phyloP scores from a whole-genome alignment of 2,329 filamentous ascomycete genomes.

The Penicillium decumbens region DNA sequence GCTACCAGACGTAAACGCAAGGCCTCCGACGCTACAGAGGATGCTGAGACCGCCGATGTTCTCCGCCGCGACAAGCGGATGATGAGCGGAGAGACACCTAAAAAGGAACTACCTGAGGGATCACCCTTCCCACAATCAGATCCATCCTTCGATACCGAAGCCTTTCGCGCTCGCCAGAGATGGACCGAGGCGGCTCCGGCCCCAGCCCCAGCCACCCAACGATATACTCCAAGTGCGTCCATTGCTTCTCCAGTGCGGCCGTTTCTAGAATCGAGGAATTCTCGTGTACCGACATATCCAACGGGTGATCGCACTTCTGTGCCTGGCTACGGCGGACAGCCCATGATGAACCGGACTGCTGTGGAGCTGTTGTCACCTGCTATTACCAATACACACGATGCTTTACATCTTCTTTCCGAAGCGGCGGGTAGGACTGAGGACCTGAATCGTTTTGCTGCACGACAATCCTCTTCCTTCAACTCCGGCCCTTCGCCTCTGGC shows the following conservation, averaged over 20 bases:
- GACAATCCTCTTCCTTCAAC: constrained; percentile 39
- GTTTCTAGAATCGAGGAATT: constrained; percentile 27
- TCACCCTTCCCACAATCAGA: constrained; percentile 28
- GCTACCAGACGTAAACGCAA: constrained; percentile 90
- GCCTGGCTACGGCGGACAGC: constrained; percentile 45
- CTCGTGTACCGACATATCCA: constrained; percentile 25
- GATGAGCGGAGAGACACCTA: constrained; percentile 47
- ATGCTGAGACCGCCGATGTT: constrained; percentile 41
- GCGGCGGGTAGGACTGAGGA: constrained; percentile 58
- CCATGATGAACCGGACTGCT: constrained; percentile 57
- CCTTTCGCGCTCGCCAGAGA: constrained; percentile 23
- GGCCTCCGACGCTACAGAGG: constrained; percentile 49
- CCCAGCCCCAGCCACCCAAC: constrained; percentile 20
- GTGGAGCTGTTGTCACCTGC: constrained; percentile 59
- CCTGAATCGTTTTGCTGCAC: constrained; percentile 39
- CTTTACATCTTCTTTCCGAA: constrained; percentile 84
- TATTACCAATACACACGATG: constrained; percentile 88
- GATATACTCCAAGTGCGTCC: constrained; percentile 27
- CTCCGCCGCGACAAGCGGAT: constrained; percentile 48
- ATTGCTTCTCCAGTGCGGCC: constrained; percentile 23
- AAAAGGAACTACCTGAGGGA: constrained; percentile 24
- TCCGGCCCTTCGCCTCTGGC: constrained; percentile 37
- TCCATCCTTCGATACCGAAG: constrained; percentile 25
- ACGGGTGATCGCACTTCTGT: constrained; percentile 22
- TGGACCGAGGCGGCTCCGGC: constrained; percentile 31